Base-by-base conservation (phyloP, 306 rosid genomes). In the Alnus rubra region DNA sequence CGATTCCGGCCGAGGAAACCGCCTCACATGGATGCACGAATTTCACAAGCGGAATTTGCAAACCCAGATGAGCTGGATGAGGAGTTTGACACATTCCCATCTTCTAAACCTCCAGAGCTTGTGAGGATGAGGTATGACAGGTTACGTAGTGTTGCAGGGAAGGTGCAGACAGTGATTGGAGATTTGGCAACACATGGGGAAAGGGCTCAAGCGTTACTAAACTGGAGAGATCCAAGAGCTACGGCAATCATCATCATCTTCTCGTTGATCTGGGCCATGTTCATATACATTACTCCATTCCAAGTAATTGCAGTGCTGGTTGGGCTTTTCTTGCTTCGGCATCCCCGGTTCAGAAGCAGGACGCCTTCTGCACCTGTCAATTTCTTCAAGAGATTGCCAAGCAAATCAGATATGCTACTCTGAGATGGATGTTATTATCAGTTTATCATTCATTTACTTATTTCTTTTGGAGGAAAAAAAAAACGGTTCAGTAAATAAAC, bases 181-280 rank as follows among this genome's bases (percentile, higher is more conserved):
- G 99, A 96, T 85, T 78, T 96, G 87, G 99, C 98, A 33, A 90
- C 96, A 13, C 99, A 96, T 54, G 97, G 91, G 48, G 99, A 96
- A 80, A 89, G 99, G 75, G 90, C 92, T 35, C 96, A 90, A 58
- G 93, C 98, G 19, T 11, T 96, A 44, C 80, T 96, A 0, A 80
- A 90, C 82, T 96, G 98, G 99, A 83, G 99, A 79, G 99, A 96
- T 71, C 80, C 98, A 11, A 85, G 99, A 16, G 98, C 98, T 5
- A 93, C 99, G 0, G 84, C 98, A 47, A 89, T 96, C 82, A 88
- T 96, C 89, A 96, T 93, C 83, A 79, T 96, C 87, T 70, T 93
- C 89, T 78, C 98, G 3, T 81, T 93, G 77, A 87, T 93, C 19
- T 93, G 89, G 96, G 99, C 99, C 3, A 90, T 91, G 13, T 88